Conservation (phyloP, 2,329 filamentous ascomycete genomes). For the Rhexocercosporidium sp. region DNA sequence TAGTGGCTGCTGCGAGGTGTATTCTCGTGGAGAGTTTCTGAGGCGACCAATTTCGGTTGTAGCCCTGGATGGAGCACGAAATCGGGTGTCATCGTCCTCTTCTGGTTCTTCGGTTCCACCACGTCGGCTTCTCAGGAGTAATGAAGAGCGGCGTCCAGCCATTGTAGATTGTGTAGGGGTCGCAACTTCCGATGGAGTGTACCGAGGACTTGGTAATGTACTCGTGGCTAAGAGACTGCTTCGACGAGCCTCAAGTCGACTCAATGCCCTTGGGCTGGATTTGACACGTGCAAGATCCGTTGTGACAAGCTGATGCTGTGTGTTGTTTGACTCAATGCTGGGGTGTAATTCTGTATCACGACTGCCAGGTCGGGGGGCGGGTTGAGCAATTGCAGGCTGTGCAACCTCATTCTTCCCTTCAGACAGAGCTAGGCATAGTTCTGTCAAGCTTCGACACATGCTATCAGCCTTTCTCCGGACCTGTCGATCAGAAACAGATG, state of each 20-base stretch:
- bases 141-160: conserved; percentile 60
- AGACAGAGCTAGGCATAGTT: conserved; percentile 84
- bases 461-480: conserved; percentile 89
- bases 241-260: conserved; percentile 41
- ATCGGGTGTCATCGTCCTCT: conserved; percentile 53
- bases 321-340: conserved; percentile 30
- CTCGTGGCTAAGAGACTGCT: conserved; percentile 42
- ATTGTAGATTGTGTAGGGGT: conserved; percentile 55
- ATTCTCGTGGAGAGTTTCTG: conserved; percentile 47
- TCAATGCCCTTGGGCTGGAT: conserved; percentile 41
- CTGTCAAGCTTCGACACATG: conserved; percentile 89
- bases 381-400: conserved; percentile 17
- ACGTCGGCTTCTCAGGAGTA: conserved; percentile 48
- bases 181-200: conserved; percentile 39
- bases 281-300: conserved; percentile 35
- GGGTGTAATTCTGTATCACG: conserved; percentile 29
- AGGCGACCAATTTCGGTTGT: conserved; percentile 57
- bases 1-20: conserved; percentile 45
- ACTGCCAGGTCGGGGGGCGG: conserved; percentile 27
- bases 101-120: conserved; percentile 41
- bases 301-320: conserved; percentile 27
- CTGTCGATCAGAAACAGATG: conserved; percentile 74
- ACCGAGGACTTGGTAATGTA: conserved; percentile 40
- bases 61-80: conserved; percentile 63
- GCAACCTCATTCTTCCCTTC: conserved; percentile 53